A percentile compares a stretch with the other conserved stretches of the same genome.
Conservation (phyloP, 2,329 filamentous ascomycete genomes). For the Microcyclospora pomicola region DNA sequence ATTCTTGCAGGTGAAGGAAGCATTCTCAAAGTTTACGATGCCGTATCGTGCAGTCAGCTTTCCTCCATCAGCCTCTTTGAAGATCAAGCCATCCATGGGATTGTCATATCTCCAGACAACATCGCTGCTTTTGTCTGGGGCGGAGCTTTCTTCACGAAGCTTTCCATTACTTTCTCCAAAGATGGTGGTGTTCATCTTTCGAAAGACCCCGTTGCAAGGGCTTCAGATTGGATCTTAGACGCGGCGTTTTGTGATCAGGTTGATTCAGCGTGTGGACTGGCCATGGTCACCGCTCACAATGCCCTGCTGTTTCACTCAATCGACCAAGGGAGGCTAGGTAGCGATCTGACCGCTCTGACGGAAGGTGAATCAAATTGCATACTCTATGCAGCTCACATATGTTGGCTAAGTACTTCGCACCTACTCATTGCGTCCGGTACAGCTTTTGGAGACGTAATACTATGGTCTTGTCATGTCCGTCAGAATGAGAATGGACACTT, state of each 20-base stretch:
- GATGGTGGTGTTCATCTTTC: constrained; percentile 9
- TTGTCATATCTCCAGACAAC: constrained; percentile 33
- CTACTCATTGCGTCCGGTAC: constrained; percentile 78
- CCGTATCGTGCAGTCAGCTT: constrained; percentile 12
- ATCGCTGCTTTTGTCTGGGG: constrained; percentile 52
- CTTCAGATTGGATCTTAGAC: constrained; percentile 68
- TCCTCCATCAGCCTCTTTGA: constrained; percentile 41
- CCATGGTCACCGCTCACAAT: constrained; percentile 77
- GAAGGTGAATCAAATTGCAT: constrained; percentile 63
- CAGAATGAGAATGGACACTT: constrained; percentile 1
- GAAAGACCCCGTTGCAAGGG: constrained; percentile 32
- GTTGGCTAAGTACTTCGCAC: constrained; percentile 43
- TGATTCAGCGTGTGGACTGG: constrained; percentile 20
- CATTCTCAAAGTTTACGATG: constrained; percentile 26
- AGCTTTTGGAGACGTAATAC: constrained; percentile 83
- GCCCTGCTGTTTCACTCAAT: constrained; percentile 40
- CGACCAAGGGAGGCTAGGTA: background rate
- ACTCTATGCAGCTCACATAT: constrained; percentile 69
- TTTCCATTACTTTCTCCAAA: background rate
- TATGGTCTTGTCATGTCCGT: constrained; percentile 56
- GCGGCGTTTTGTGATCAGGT: constrained; percentile 36
- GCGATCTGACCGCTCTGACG: constrained; percentile 14
- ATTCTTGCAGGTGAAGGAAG: constrained; percentile 32
- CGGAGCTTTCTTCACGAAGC: constrained; percentile 24
- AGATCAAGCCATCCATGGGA: constrained; percentile 61